A percentile compares a stretch with the other conserved stretches of the same genome.
Evolutionary conservation across 495 filamentous ascomycete genomes (phyloP).

Genomic region (Cercophora sp.): DNA sequence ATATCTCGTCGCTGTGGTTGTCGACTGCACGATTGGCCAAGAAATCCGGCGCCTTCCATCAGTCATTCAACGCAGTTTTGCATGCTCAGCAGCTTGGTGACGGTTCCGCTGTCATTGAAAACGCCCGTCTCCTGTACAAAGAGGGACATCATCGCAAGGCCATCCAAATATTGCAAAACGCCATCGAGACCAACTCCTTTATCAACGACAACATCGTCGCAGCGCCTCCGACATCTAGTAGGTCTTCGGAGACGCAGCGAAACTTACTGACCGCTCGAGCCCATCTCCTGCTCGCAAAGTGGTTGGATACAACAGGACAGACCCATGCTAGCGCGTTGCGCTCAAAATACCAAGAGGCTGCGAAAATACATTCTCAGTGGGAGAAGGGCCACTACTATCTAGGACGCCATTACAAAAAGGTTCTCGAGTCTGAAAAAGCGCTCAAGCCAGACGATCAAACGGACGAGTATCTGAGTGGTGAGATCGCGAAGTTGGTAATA

Average conservation of each 20-base stretch:
- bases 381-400: conserved; percentile 97
- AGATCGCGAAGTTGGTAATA: conserved; percentile 81
- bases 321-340: conserved; percentile 75
- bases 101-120: conserved; percentile 82
- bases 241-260: conserved; percentile 41
- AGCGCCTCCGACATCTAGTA: conserved; percentile 43
- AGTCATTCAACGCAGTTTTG: conserved; percentile 88
- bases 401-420: conserved; percentile 95
- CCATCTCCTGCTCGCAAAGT: conserved; percentile 87
- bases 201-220: conserved; percentile 21
- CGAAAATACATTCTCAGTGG: conserved; percentile 63
- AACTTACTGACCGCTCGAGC: conserved; percentile 61
- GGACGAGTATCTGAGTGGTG: conserved; percentile 61
- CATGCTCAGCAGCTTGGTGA: conserved; percentile 83
- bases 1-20: conserved; percentile 83
- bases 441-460: conserved; percentile 63
- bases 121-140: conserved; percentile 89
- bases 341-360: conserved; percentile 71
- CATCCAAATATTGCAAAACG: conserved; percentile 81
- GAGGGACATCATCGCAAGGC: conserved; percentile 92
- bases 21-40: conserved; percentile 79
- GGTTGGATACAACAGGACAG: conserved; percentile 89
- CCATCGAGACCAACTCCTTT: conserved; percentile 73
- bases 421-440: conserved; percentile 81
- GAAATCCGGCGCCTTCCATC: conserved; percentile 74